Base-by-base conservation (phyloP, 2,329 filamentous ascomycete species). In the Colletotrichum plurivorum region DNA sequence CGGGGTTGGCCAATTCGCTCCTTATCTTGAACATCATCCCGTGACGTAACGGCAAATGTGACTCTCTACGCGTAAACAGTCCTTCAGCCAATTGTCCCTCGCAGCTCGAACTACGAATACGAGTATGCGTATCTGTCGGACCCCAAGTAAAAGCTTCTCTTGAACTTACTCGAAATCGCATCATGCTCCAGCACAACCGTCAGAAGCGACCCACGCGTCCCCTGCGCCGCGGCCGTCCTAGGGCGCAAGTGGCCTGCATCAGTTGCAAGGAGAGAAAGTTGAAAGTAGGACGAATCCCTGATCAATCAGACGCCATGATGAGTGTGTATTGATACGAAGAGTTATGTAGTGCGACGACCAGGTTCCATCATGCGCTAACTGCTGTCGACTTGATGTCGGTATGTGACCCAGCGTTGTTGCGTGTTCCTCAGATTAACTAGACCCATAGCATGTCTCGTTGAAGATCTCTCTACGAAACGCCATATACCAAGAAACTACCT, bases 401-500 rank as follows among this genome's bases (percentile, higher is more conserved):
- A 25, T 16, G 53, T 25, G 6, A 55, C 15, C 39, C 10, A 43
- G 39, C 2, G 2, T 16, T 43, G 39, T 43, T 16, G 39, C 41
- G 31, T 15, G 20, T 9, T 18, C 10, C 4, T 20, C 10, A 16
- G 8, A 20, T 18, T 55, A 39, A 43, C 53, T 31, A 7, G 27
- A 9, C 8, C 27, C 9, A 5, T 10, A 55, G 70, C 62, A n/a
- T 76, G 73, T 51, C 63, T 76, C 3, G 66, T 75, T 1, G 75
- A 77, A 60, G 76, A 79, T 62, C 76, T 76, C 0, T 49, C 62
- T 4, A 77, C 75, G 0, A 76, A 73, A 45, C 69, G 63, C 36
- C 72, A 73, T 5, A 72, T 62, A 13, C 77, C 78, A n/a, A 72
- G 77, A 3, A 77, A 78, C 60, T 43, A 43, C 36, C 18, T 79